Percentiles rank a stretch among this genome's conserved stretches.
These are phyloP conservation scores for Rutstroemia sp. DNA, from an alignment of 2,329 filamentous ascomycete genomes.

Conservation along the genomic window DNA sequence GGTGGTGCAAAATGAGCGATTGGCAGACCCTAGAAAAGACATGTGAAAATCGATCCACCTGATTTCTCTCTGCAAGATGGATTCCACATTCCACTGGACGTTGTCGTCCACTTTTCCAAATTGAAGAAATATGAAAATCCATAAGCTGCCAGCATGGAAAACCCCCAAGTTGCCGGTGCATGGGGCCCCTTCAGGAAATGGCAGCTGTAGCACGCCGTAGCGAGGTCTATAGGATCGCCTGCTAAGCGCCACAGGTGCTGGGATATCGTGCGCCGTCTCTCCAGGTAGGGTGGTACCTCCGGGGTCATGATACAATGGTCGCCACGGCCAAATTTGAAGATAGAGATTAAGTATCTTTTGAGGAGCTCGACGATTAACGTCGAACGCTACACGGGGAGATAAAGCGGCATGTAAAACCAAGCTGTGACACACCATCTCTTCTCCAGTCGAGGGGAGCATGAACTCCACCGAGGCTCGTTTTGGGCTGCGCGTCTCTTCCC, in stretches of 20 bases:
- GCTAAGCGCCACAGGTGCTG: neutral
- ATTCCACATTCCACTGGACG: neutral
- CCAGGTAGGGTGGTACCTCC: neutral
- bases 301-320: constrained; percentile 5
- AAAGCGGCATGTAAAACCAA: neutral
- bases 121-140: neutral
- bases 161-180: neutral
- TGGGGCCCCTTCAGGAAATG: neutral
- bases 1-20: neutral
- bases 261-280: neutral
- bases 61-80: neutral
- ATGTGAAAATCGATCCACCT: constrained; percentile 7
- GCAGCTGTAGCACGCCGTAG: neutral
- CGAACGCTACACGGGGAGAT: neutral
- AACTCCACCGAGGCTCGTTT: neutral
- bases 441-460: neutral
- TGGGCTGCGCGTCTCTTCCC: neutral
- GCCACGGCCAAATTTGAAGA: neutral
- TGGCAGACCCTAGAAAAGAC: neutral
- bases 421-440: neutral
- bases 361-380: neutral
- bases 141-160: neutral
- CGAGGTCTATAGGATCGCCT: constrained; percentile 2
- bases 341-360: constrained; percentile 8
- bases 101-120: neutral